Evolutionary conservation across 306 rosid genomes (phyloP).

Genomic region (Astragalus glycyphyllos): DNA sequence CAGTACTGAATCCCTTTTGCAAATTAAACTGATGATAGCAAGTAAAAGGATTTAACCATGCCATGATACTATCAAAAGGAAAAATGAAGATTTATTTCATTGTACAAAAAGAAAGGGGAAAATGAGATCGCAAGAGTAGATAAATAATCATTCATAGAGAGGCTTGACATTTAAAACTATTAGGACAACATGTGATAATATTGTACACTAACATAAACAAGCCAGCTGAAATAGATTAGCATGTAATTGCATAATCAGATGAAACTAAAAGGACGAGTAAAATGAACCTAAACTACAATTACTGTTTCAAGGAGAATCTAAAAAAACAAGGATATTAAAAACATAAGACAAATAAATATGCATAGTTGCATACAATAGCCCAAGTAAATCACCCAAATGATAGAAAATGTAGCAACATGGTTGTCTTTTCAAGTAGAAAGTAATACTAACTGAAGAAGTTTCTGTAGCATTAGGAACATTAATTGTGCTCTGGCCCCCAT

Average conservation of each 20-base stretch:
- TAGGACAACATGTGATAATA: not conserved
- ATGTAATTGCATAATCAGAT: conserved; percentile 2
- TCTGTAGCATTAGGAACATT: conserved; percentile 56
- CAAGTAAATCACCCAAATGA: conserved; percentile 17
- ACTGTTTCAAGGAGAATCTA: conserved; percentile 24
- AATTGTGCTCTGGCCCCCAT: conserved; percentile 64
- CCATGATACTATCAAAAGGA: not conserved
- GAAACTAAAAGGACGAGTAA: not conserved
- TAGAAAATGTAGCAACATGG: conserved; percentile 8
- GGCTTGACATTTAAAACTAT: conserved; percentile 22
- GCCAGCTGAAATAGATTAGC: conserved; percentile 29
- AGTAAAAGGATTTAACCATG: conserved; percentile 26
- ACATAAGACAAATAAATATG: conserved; percentile 12
- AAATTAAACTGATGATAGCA: conserved; percentile 30
- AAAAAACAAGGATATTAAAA: conserved; percentile 1
- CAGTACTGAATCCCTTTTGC: conserved; percentile 20
- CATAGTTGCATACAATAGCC: not conserved
- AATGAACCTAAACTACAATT: conserved; percentile 24
- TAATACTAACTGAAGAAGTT: conserved; percentile 64
- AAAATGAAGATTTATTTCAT: conserved; percentile 1
- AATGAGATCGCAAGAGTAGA: conserved; percentile 13
- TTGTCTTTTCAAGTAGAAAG: conserved; percentile 30
- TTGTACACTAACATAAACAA: conserved; percentile 11
- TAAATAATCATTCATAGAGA: conserved; percentile 13
- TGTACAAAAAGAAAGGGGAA: conserved; percentile 3